A percentile compares a stretch with the other conserved stretches of the same genome.
These are phyloP conservation scores for Casuarina equisetifolia DNA, from an alignment of 306 rosid species.

Conservation along the genomic window DNA sequence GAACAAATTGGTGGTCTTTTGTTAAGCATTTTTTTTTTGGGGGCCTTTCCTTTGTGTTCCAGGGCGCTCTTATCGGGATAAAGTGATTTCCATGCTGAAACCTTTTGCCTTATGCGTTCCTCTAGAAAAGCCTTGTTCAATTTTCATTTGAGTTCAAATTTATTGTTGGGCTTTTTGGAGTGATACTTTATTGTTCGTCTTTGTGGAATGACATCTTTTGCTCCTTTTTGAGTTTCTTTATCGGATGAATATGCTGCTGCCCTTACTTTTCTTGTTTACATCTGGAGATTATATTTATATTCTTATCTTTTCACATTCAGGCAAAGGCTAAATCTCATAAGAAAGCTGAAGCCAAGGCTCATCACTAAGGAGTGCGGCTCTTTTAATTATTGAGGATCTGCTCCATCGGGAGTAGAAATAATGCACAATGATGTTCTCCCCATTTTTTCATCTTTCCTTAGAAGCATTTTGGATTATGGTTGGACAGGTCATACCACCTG, in stretches of 20 bases:
- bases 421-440: slow-evolving; percentile 38
- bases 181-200: neutral
- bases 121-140: neutral
- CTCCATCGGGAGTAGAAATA: slow-evolving; percentile 53
- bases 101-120: neutral
- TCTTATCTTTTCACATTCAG: slow-evolving; percentile 37
- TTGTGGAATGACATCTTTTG: too few species aligned
- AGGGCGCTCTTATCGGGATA: neutral
- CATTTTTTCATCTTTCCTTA: slow-evolving; percentile 31
- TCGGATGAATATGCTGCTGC: neutral
- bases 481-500: neutral
- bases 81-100: neutral
- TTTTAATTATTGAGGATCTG: slow-evolving; percentile 7
- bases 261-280: neutral
- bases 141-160: neutral
- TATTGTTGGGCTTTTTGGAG: neutral
- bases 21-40: neutral
- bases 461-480: slow-evolving; percentile 28
- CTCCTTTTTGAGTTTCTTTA: too few species aligned
- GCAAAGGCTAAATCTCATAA: slow-evolving; percentile 78
- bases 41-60: neutral
- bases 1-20: neutral
- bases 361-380: slow-evolving; percentile 58
- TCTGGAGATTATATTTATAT: slow-evolving; percentile 9
- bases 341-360: slow-evolving; percentile 64